Percentiles rank a stretch among this genome's conserved stretches.
These are phyloP conservation scores for Lactifluus echinatus DNA, from an alignment of 768 basidiomycete species.

Conservation along the genomic window DNA sequence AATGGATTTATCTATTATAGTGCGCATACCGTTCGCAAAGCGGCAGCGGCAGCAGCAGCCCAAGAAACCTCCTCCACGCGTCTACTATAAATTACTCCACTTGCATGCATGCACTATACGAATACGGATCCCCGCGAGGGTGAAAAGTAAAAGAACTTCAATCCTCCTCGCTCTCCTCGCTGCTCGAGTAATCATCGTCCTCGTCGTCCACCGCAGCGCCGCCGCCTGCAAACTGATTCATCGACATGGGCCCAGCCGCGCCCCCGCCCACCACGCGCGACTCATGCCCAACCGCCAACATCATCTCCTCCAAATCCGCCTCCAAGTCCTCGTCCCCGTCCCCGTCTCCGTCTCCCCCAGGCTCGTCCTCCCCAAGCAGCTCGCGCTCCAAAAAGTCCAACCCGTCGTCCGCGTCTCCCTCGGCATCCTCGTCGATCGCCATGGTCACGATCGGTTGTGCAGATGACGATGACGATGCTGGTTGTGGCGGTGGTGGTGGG, in stretches of 20 bases:
- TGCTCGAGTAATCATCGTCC: constrained; percentile 45
- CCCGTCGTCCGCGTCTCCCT: constrained; percentile 32
- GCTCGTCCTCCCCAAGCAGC: constrained; percentile 16
- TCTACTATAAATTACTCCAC: too few relatives aligned
- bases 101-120: too few relatives aligned
- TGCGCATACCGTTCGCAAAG: too few relatives aligned
- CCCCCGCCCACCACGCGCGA: constrained; percentile 12
- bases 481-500: constrained; percentile 19
- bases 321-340: constrained; percentile 42
- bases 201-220: constrained; percentile 28
- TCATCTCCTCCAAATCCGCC: constrained; percentile 37
- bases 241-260: constrained; percentile 42
- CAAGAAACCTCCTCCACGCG: too few relatives aligned
- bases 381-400: constrained; percentile 23
- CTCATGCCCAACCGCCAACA: constrained; percentile 5
- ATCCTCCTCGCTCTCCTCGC: constrained; percentile 40
- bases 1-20: too few relatives aligned
- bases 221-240: constrained; percentile 42
- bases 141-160: too few relatives aligned
- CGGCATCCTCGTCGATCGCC: constrained; percentile 28
- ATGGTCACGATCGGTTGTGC: constrained; percentile 26
- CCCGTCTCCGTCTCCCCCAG: constrained; percentile 20
- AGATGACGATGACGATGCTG: constrained; percentile 20
- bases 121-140: too few relatives aligned
- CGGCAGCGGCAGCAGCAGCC: too few relatives aligned